Percentiles rank a stretch among this genome's conserved stretches.
Evolutionary conservation across 257 asterid species (phyloP).

Genomic region (Vinca minor): DNA sequence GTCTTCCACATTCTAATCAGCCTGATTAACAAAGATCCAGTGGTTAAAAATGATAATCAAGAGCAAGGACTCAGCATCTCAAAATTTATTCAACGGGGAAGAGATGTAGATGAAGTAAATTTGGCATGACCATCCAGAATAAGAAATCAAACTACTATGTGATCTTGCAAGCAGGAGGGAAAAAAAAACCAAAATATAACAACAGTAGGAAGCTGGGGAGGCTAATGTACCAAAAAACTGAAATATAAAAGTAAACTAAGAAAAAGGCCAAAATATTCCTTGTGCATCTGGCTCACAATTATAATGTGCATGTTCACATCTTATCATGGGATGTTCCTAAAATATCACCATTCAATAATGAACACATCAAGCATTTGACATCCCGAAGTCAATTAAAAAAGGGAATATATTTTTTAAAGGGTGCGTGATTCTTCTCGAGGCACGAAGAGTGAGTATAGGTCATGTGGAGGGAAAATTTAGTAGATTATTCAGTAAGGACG

Average conservation of each 20-base stretch:
- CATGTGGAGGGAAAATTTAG: background rate
- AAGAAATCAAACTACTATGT: background rate
- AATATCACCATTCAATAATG: background rate
- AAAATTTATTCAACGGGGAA: background rate
- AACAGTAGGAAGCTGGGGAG: background rate
- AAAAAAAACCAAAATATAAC: no score
- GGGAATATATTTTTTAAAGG: no score
- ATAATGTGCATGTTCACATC: background rate
- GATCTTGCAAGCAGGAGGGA: background rate
- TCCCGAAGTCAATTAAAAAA: background rate
- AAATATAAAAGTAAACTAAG: background rate
- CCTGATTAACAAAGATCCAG: constrained; percentile 27
- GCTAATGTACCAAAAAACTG: background rate
- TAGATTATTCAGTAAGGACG: background rate
- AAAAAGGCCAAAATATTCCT: background rate
- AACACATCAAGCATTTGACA: background rate
- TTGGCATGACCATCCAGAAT: background rate
- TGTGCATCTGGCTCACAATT: background rate
- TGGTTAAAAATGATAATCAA: background rate
- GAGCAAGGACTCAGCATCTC: background rate
- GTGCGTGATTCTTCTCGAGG: background rate
- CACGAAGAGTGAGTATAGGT: background rate
- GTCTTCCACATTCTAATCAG: constrained; percentile 90
- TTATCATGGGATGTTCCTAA: background rate
- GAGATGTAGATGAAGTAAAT: background rate